phyloP scores from a whole-genome alignment of 2,329 filamentous ascomycete genomes.

The Microsporum audouinii region DNA sequence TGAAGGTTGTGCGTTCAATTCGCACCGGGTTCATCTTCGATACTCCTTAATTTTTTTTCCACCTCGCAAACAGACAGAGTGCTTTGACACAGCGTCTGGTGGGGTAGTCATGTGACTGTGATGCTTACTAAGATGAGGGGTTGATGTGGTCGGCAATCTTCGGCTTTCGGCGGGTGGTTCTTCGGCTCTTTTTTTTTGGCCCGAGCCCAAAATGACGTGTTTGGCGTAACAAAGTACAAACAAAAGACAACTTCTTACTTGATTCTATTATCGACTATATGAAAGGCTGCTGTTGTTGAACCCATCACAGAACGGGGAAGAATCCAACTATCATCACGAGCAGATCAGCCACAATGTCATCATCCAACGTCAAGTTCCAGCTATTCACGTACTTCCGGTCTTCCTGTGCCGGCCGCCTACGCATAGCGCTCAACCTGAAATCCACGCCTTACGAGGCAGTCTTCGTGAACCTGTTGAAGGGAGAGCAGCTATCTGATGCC shows the following conservation, averaged over 20 bases:
- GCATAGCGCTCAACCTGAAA: conserved; percentile 49
- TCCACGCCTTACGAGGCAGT: conserved; percentile 38
- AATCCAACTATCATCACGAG: not conserved
- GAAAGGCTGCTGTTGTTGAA: too few species aligned
- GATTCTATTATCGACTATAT: too few species aligned
- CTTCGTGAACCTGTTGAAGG: conserved; percentile 44
- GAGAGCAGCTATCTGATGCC: conserved; percentile 38
- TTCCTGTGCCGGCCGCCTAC: conserved; percentile 50
- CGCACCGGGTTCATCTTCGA: conserved; percentile 10
- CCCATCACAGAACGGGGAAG: too few species aligned
- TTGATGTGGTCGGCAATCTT: not conserved
- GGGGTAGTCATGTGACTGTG: not conserved
- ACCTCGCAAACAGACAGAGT: too few species aligned
- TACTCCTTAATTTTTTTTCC: not conserved
- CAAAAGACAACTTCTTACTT: too few species aligned
- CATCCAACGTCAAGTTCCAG: conserved; percentile 15
- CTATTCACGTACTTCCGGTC: conserved; percentile 54
- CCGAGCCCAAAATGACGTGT: not conserved
- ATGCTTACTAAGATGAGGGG: not conserved
- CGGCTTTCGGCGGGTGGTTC: not conserved
- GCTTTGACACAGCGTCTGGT: not conserved
- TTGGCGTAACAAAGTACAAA: too few species aligned
- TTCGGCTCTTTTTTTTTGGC: not conserved
- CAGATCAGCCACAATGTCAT: conserved; percentile 5
- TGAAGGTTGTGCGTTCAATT: conserved; percentile 14